These are phyloP conservation scores for Didymella pomorum DNA, from an alignment of 2,329 filamentous ascomycete species.

Conservation along the genomic window DNA sequence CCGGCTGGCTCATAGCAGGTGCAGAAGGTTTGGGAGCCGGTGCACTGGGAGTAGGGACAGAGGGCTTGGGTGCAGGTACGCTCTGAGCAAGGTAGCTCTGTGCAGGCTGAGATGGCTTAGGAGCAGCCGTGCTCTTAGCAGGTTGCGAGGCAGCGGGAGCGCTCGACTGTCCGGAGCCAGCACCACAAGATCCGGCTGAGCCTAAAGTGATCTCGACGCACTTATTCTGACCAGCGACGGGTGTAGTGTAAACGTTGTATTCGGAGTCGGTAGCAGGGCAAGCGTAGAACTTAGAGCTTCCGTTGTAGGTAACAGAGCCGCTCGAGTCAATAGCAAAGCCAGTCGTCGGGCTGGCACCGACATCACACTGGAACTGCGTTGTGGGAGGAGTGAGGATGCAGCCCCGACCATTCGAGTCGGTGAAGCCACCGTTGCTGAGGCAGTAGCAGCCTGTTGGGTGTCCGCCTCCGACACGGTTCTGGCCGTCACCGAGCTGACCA, in stretches of 20 bases:
- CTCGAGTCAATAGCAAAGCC: conserved; percentile 66
- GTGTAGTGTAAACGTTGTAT: conserved; percentile 63
- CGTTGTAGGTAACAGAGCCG: conserved; percentile 62
- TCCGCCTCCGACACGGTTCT: conserved; percentile 65
- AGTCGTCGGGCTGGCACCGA: conserved; percentile 54
- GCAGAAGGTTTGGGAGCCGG: not conserved
- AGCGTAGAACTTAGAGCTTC: conserved; percentile 64
- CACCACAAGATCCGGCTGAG: conserved; percentile 32
- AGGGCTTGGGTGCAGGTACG: not conserved
- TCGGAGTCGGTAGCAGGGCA: conserved; percentile 66
- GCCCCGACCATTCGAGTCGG: conserved; percentile 64
- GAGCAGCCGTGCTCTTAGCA: not conserved
- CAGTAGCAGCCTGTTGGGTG: conserved; percentile 61
- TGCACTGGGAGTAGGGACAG: not conserved
- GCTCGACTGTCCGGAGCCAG: conserved; percentile 26
- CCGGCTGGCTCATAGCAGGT: not conserved
- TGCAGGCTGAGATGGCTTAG: not conserved
- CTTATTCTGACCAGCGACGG: conserved; percentile 54
- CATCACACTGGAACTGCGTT: conserved; percentile 69
- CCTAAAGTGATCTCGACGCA: conserved; percentile 60
- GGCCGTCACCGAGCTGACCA: conserved; percentile 68
- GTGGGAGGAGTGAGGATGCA: conserved; percentile 70
- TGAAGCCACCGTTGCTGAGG: conserved; percentile 60
- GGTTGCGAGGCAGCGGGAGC: too few relatives aligned
- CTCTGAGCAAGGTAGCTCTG: not conserved